Percentiles rank a stretch among this genome's conserved stretches.
Conservation (phyloP, 306 rosid genomes). For the Prunus salicina region DNA sequence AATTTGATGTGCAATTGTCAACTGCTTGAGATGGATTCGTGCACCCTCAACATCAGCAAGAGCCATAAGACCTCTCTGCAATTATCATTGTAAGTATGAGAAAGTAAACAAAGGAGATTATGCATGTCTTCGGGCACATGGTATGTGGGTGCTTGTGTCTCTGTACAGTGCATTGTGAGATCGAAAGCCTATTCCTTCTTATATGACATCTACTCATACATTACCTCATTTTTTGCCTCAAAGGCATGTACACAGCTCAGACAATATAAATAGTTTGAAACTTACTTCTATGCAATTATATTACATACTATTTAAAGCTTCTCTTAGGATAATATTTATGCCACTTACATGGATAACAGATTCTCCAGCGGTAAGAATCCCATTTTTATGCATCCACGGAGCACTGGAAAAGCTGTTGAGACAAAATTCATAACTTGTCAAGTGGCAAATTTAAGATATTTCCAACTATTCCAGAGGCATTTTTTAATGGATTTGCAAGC, state of each 20-base stretch:
- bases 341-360: conserved; percentile 76
- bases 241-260: not conserved
- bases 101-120: not conserved
- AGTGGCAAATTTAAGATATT: conserved; percentile 21
- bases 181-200: not conserved
- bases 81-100: conserved; percentile 9
- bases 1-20: conserved; percentile 85
- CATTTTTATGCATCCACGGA: conserved; percentile 81
- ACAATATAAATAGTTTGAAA: not conserved
- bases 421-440: conserved; percentile 27
- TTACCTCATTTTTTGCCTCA: not conserved
- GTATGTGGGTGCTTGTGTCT: not conserved
- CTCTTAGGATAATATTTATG: not conserved
- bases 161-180: not conserved
- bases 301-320: not conserved
- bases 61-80: conserved; percentile 92
- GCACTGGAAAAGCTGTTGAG: conserved; percentile 85
- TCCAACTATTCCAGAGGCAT: conserved; percentile 7
- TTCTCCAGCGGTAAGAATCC: conserved; percentile 68
- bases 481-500: conserved; percentile 9
- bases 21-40: conserved; percentile 71
- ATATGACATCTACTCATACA: not conserved
- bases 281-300: not conserved
- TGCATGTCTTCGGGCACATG: not conserved
- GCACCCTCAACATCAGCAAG: conserved; percentile 99